Base-by-base conservation (phyloP, 352 stramenopile genomes). In the Phytophthora kernoviae region DNA sequence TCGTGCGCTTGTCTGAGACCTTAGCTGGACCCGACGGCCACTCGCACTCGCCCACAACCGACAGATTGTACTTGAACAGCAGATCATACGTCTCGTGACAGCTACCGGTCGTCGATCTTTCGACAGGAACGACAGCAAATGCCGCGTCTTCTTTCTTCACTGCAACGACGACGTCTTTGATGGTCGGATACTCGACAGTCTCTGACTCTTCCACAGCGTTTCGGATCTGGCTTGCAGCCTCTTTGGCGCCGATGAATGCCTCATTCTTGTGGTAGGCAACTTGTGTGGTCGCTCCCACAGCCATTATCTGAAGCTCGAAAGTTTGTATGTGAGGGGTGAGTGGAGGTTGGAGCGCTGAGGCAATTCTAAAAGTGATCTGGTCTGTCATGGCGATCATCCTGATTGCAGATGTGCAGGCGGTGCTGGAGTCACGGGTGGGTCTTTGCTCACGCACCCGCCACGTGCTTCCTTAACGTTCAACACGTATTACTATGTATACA, bases 21-120 rank as follows among this genome's bases (percentile, higher is more conserved):
- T 59, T 52, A 0, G 27, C 20, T 8, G 53, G 20, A 26, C 39
- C 20, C 11, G 14, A 32, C 17, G 49, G 8, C 2, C 74, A 51
- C 50, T 87, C 75, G 54, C 76, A 79, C 58, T 91, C 81, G 43
- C 74, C 77, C 9, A 94, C 74, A 12, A 92, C 86, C 37, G 79
- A 69, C 30, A 94, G 58, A 8, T 73, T 75, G 68, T 87, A 87
- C 68, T 84, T 77, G 41, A 92, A 72, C 65, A 92, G 47, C 41
- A 94, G 54, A 58, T 94, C 84, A 70, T 98, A 99, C 66, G 98
- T 98, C 46, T 96, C 93, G 74, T 99, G 96, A 67, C 98, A 98
- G 20, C 81, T 98, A 7, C 96, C 97, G 39, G 90, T 92, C 30
- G 98, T 75, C 6, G 88, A 93, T 63, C 98, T 98, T 71, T 99